Evolutionary conservation across 2,329 filamentous ascomycete species (phyloP), one percentile per base, ranked within the genome.

Genomic region (Raffaelea arxii): DNA sequence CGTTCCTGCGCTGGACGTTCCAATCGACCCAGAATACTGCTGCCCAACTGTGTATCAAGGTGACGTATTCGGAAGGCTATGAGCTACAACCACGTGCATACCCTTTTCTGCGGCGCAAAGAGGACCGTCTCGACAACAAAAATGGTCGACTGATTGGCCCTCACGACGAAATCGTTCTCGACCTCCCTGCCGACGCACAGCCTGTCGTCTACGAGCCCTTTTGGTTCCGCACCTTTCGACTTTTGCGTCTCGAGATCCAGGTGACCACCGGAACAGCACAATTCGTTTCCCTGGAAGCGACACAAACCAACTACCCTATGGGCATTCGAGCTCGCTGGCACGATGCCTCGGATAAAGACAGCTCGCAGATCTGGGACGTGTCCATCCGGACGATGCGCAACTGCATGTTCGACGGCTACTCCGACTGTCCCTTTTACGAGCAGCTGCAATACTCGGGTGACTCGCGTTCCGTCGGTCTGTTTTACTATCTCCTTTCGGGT

Each of bases 211-310:
- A 65, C 41, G 62, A 65, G 40, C 65, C 65, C 1, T 67, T 66
- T 46, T 65, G 63, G 62, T 68, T 67, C 46, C 60, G 65, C 12
- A 67, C 65, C 0, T 66, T 67, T 25, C 60, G 63, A 1, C 42
- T 66, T 6, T 41, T 67, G 12, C 51, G 57, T 3, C 41, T 66
- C 3, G 56, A 62, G 21, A 52, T 66, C 11, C 47, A 43, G 0
- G 51, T 59, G 22, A 23, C 40, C 2, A 58, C 55, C 2, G 6
- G 44, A 0, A 54, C 64, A 2, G 46, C 56, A 27, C n/a, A n/a
- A n/a, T 40, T 65, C 0, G 2, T 52, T 0, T 54, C 53, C 0
- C 55, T 67, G 6, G 43, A 53, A 2, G 59, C 58, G 1, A 59
- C 49, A 2, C 61, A 64, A 42, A 58, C 60, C 10, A 65, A 66